Base-by-base conservation (phyloP, 2,329 filamentous ascomycete species). In the Tolypocladium capitatum region DNA sequence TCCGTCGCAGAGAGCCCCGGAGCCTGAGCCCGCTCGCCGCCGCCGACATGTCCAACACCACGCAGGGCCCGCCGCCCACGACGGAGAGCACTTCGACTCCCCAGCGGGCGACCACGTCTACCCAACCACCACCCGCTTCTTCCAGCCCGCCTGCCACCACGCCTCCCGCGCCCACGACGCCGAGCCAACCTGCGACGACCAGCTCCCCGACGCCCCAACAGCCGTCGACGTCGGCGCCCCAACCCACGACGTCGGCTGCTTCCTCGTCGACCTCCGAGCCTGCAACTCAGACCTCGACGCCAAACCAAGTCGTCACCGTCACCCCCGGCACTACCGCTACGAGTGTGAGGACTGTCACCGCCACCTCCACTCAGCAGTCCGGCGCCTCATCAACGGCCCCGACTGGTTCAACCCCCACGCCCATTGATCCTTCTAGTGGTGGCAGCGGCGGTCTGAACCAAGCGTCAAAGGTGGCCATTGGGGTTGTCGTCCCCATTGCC, bases 401-500 rank as follows among this genome's bases (percentile, higher is more conserved):
- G 11, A 50, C 55, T 13, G 54, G 56, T 8, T 51, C 58, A 10
- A 58, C 63, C 7, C 49, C 63, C 1, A 60, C 63, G 7, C 49
- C 62, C 6, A 55, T 60, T 49, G 54, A 58, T 46, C 47, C 56
- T 51, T 55, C 58, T 1, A 57, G 62, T 7, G 53, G 57, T 10
- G 45, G 54, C 8, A 48, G 61, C n/a, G 61, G 67, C 6, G 75
- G 78, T 2, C 67, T 90, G 8, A 69, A 63, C 54, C 74, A 75
- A 43, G 73, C 75, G 32, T 84, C 83, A 43, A 90, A 79, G 56
- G 95, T 94, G 52, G 91, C 92, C 8, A 82, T 97, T 45, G 91
- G 90, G 3, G 92, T 98, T 1, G 88, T 96, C 6, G 86, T 97
- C 2, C 92, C 92, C 5, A 91, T 98, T 44, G 88, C 82, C 1